Base-by-base conservation (phyloP, 2,329 filamentous ascomycete genomes). In the Raffaelea ambrosiae region DNA sequence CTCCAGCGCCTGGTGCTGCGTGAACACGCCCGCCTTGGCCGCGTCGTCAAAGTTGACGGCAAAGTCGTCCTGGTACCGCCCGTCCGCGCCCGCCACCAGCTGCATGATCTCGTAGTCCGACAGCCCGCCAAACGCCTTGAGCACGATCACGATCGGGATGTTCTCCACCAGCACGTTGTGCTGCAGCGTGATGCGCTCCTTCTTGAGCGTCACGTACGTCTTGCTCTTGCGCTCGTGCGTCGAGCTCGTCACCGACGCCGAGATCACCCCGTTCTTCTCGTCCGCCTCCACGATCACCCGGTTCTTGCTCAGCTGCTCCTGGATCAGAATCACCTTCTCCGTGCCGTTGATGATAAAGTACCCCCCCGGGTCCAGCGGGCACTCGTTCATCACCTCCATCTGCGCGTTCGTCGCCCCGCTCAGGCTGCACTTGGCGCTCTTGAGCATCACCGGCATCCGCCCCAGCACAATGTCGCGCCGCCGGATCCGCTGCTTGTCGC, bases 231-330 rank as follows among this genome's bases (percentile, higher is more conserved):
- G 81, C 65, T 97, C 93, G 65, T 96, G 89, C 1, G 94, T 97
- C 26, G 93, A 96, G 79, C 90, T 94, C 8, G 90, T 98, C 26
- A 97, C 93, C 2, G 93, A 97, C 35, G 94, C 93, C 56, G 91
- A 88, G 48, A 97, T 91, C 54, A 95, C 83, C 51, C 86, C 86
- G 67, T 96, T 97, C 69, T 95, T 95, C 46, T 84, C 77, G 58
- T 91, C 87, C 48, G 88, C 84, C 67, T 98, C 94, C 16, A 98
- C 91, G 63, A 98, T 96, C 59, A 98, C 87, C 71, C 93, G 83
- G 67, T 98, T 98, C 77, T 98, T 98, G 76, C 93, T 98, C 62
- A 98, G 72, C 68, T 98, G 93, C 63, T 98, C 94, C 66, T 98
- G 93, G 14, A 98, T 94, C 40, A 98, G 72, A 61, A 98, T 98